phyloP scores from a whole-genome alignment of 495 filamentous ascomycete species.

The Astrothelium subdiscretum region DNA sequence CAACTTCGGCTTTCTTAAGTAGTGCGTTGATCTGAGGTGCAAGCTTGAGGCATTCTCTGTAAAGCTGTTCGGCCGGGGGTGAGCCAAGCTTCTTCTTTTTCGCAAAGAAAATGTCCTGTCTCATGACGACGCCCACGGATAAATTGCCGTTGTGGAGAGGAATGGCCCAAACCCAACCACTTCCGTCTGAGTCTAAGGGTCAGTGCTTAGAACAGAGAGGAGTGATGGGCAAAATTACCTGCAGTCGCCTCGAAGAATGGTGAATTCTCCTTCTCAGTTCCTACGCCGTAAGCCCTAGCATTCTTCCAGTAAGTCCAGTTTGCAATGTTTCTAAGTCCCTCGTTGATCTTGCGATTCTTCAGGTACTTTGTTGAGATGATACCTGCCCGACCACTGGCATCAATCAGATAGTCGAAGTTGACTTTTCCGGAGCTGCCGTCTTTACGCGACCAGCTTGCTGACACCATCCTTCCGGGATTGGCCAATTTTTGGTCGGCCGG shows the following conservation, averaged over 20 bases:
- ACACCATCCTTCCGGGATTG: neutral
- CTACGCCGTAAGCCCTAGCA: conserved; percentile 17
- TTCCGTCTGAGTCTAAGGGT: conserved; percentile 21
- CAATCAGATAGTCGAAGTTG: conserved; percentile 34
- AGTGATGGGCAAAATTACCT: conserved; percentile 14
- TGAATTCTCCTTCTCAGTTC: conserved; percentile 18
- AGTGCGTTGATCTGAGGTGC: neutral
- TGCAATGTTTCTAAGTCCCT: conserved; percentile 33
- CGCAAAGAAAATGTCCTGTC: conserved; percentile 24
- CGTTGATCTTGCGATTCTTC: conserved; percentile 29
- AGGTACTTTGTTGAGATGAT: conserved; percentile 30
- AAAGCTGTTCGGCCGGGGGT: conserved; percentile 16
- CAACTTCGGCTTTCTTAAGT: conserved; percentile 22
- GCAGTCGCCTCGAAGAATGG: conserved; percentile 33
- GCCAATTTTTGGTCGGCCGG: neutral
- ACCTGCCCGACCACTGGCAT: conserved; percentile 34
- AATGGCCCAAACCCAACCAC: conserved; percentile 37
- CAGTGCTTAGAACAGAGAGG: neutral
- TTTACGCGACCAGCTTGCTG: neutral
- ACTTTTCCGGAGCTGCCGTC: conserved; percentile 7
- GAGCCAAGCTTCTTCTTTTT: conserved; percentile 1
- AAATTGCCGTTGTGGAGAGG: conserved; percentile 30
- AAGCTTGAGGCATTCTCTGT: neutral
- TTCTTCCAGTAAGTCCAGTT: conserved; percentile 37
- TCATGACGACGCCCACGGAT: conserved; percentile 31